Percentiles rank a stretch among this genome's conserved stretches.
Conservation (phyloP, 73 alveolate genomes). For the Symbiodinium natans region DNA sequence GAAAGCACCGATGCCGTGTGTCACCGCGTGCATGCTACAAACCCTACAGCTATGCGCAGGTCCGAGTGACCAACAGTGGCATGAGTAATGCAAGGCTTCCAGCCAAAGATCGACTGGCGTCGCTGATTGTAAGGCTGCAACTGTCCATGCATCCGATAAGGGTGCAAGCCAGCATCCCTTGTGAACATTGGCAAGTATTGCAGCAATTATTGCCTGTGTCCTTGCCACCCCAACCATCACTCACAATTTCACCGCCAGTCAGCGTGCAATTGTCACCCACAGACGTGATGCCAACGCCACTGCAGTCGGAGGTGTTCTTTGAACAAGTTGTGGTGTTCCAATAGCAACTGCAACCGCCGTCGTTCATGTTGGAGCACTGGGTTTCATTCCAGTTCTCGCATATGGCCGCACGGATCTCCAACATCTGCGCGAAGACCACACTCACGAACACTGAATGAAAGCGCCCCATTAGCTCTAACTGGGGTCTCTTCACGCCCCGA, state of each 20-base stretch:
- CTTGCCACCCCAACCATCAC: neutral
- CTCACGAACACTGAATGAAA: neutral
- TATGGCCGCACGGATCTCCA: neutral
- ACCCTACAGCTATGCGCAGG: neutral
- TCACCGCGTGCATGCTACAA: too few relatives aligned
- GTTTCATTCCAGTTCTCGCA: neutral
- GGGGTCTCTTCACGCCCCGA: too few relatives aligned
- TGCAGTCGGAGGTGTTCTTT: neutral
- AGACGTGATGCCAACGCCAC: neutral
- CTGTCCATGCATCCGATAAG: neutral
- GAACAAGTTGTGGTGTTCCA: neutral
- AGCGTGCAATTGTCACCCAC: neutral
- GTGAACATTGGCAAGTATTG: neutral
- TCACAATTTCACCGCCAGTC: neutral
- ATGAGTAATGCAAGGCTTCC: neutral
- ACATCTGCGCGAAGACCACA: neutral
- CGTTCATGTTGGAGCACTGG: neutral
- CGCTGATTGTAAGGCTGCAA: neutral
- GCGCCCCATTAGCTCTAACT: neutral
- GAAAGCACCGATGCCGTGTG: neutral
- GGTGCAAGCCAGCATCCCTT: neutral
- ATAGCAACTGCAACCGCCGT: slow-evolving; percentile 14
- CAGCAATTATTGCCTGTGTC: slow-evolving; percentile 7
- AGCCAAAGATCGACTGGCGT: neutral
- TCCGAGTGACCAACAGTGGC: neutral